Evolutionary conservation across 1,284 basidiomycete species (phyloP).

Genomic region (Laetiporus sulphureus): DNA sequence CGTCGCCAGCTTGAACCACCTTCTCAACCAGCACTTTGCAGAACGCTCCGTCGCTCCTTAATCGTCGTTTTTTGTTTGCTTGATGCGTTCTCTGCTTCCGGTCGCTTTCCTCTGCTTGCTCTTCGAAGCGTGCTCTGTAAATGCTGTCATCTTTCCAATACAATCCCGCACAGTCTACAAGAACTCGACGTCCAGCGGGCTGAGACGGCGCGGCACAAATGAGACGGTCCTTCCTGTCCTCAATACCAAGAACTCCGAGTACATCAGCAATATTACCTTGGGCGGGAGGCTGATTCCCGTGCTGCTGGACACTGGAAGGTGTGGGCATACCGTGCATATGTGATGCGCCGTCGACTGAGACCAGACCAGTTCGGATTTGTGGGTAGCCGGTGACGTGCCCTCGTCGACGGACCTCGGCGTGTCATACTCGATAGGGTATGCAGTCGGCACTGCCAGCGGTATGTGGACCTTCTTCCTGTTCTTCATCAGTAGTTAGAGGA

Average conservation of each 20-base stretch:
- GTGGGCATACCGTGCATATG: not conserved
- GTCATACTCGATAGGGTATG: conserved; percentile 51
- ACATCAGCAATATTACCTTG: conserved; percentile 32
- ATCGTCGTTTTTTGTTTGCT: conserved; percentile 15
- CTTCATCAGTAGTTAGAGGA: too few species aligned
- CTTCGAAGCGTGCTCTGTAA: conserved; percentile 26
- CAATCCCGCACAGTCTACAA: conserved; percentile 25
- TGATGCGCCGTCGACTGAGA: not conserved
- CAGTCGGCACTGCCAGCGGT: conserved; percentile 63
- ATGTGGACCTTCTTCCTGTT: too few species aligned
- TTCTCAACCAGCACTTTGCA: too few species aligned
- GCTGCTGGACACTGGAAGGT: conserved; percentile 36
- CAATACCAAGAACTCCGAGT: conserved; percentile 47
- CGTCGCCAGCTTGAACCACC: conserved; percentile 2
- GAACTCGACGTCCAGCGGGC: conserved; percentile 12
- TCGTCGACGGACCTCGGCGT: conserved; percentile 51
- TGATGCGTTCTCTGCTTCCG: conserved; percentile 42
- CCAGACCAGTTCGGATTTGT: conserved; percentile 62
- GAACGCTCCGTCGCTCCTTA: conserved; percentile 15
- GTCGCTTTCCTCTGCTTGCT: conserved; percentile 39
- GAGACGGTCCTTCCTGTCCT: conserved; percentile 33
- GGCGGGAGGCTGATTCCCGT: conserved; percentile 28
- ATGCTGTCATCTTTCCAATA: conserved; percentile 44
- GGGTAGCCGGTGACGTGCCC: conserved; percentile 46
- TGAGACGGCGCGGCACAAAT: conserved; percentile 15